Percentiles rank a stretch among this genome's conserved stretches.
Conservation (phyloP, 805 yeast genomes). For the Wickerhamomyces ciferrii region DNA sequence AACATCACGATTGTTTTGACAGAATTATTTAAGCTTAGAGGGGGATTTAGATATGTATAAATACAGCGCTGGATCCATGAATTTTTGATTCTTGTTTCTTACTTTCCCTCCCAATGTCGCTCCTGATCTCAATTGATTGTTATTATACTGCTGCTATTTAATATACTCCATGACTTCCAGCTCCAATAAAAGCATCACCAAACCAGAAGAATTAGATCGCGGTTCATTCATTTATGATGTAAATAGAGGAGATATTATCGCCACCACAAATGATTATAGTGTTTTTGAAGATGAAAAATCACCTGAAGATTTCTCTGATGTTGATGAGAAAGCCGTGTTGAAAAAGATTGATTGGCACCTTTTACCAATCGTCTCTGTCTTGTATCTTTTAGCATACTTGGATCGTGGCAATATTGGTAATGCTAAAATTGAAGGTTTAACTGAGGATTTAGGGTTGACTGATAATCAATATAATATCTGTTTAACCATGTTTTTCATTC, state of each 20-base stretch:
- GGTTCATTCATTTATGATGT: neutral
- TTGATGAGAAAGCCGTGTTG: constrained; percentile 23
- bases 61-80: too few species aligned
- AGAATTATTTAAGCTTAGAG: too few species aligned
- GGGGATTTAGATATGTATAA: too few species aligned
- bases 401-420: constrained; percentile 55
- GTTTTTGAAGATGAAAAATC: neutral
- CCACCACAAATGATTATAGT: neutral
- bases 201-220: neutral
- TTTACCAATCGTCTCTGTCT: constrained; percentile 32
- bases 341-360: constrained; percentile 34
- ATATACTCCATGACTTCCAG: neutral
- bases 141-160: too few species aligned
- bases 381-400: constrained; percentile 39
- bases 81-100: too few species aligned
- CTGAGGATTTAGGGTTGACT: constrained; percentile 27
- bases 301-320: neutral
- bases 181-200: neutral
- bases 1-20: neutral
- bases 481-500: constrained; percentile 38
- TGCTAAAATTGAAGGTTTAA: constrained; percentile 46
- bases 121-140: neutral
- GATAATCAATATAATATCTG: constrained; percentile 32
- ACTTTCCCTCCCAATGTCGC: too few species aligned
- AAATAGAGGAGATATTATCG: neutral